phyloP scores from a whole-genome alignment of 2,329 filamentous ascomycete species.

The Aureobasidium sp. region DNA sequence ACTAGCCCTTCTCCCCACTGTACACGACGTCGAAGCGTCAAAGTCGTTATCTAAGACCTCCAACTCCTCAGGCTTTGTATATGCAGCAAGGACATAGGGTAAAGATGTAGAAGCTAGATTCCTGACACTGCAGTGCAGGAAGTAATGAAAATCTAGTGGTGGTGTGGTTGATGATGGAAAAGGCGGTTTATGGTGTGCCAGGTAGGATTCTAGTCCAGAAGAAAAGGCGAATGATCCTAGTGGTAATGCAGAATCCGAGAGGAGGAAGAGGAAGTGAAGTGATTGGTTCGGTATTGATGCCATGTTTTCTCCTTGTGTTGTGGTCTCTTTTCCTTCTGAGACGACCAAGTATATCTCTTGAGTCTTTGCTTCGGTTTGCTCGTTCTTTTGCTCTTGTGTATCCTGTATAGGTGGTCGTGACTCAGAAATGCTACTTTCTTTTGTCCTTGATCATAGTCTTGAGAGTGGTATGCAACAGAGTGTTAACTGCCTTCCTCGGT shows the following conservation, averaged over 20 bases:
- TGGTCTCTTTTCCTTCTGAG: not conserved
- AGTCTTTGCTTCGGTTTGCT: not conserved
- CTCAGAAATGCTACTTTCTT: too few species aligned
- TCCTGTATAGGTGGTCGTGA: too few species aligned
- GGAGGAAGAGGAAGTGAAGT: slow-evolving; percentile 62
- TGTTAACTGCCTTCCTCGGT: too few species aligned
- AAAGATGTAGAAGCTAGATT: slow-evolving; percentile 64
- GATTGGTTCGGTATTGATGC: slow-evolving; percentile 2
- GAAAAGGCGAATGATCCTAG: slow-evolving; percentile 83
- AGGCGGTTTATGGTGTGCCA: slow-evolving; percentile 48
- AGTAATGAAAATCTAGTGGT: slow-evolving; percentile 47
- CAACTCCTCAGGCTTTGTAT: slow-evolving; percentile 46
- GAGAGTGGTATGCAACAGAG: too few species aligned
- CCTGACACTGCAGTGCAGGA: slow-evolving; percentile 61
- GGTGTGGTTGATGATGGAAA: slow-evolving; percentile 21
- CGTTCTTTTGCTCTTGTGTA: not conserved
- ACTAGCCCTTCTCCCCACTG: slow-evolving; percentile 68
- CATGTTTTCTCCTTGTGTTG: not conserved
- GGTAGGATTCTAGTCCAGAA: slow-evolving; percentile 72
- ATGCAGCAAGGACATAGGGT: slow-evolving; percentile 63
- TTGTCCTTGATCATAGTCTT: too few species aligned
- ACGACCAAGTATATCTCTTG: too few species aligned
- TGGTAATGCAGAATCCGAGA: slow-evolving; percentile 73
- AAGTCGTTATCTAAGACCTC: slow-evolving; percentile 61
- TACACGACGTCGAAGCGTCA: slow-evolving; percentile 68